Percentiles rank a stretch among this genome's conserved stretches.
Conservation (phyloP, 1,284 basidiomycete genomes). For the Microbotryomycetes sp. region DNA sequence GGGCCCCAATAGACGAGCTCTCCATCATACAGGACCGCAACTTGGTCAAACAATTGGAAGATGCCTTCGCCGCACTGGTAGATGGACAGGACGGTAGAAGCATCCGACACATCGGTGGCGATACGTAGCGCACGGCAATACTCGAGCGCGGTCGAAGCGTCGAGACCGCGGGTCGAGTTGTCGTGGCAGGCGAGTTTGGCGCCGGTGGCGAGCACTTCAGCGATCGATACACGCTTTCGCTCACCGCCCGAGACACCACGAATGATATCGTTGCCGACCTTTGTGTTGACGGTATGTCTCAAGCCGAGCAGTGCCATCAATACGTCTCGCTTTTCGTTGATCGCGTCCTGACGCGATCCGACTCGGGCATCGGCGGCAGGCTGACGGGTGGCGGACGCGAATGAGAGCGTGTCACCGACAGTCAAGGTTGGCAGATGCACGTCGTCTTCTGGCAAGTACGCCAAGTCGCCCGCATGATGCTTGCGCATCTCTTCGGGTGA, state of each 20-base stretch:
- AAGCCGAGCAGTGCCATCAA: conserved; percentile 37
- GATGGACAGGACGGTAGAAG: conserved; percentile 41
- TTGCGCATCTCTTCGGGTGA: conserved; percentile 41
- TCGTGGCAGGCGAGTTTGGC: conserved; percentile 34
- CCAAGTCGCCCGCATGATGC: conserved; percentile 42
- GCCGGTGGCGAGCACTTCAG: conserved; percentile 44
- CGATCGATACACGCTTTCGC: conserved; percentile 48
- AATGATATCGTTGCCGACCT: conserved; percentile 51
- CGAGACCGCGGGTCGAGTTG: conserved; percentile 65
- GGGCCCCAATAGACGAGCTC: conserved; percentile 70
- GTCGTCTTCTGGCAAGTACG: conserved; percentile 46
- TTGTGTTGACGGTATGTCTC: conserved; percentile 51
- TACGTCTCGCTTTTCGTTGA: conserved; percentile 28
- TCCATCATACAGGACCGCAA: conserved; percentile 64
- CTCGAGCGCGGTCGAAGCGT: conserved; percentile 53
- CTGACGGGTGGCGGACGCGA: conserved; percentile 41
- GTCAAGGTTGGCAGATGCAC: conserved; percentile 52
- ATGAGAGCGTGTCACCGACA: conserved; percentile 49
- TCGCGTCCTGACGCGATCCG: conserved; percentile 18
- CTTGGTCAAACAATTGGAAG: conserved; percentile 54
- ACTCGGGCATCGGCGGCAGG: conserved; percentile 20
- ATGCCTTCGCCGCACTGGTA: conserved; percentile 58
- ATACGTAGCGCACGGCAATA: conserved; percentile 48
- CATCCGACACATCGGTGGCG: conserved; percentile 36
- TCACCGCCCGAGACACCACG: conserved; percentile 55